Evolutionary conservation across 345 rosid genomes (phyloP).

Genomic region (Mercurialis annua): DNA sequence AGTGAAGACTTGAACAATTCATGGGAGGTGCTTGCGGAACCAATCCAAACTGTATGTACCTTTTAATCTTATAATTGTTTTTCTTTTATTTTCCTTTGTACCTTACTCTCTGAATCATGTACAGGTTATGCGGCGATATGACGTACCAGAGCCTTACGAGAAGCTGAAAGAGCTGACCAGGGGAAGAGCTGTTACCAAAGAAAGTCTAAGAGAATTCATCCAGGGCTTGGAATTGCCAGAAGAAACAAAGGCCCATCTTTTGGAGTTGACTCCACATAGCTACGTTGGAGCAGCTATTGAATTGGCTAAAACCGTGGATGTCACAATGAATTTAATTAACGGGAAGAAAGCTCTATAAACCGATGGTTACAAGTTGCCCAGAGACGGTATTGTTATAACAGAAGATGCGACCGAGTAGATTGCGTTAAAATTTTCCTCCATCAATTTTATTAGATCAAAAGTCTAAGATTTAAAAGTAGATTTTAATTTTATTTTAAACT

Average conservation of each 20-base stretch:
- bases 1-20: constrained; percentile 73
- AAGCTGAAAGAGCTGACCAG: constrained; percentile 88
- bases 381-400: background rate
- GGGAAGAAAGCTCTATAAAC: constrained; percentile 24
- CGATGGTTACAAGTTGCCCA: constrained; percentile 10
- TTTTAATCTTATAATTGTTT: constrained; percentile 5
- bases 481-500: too few relatives aligned
- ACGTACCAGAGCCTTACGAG: constrained; percentile 93
- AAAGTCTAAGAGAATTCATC: constrained; percentile 67
- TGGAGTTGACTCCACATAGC: constrained; percentile 66
- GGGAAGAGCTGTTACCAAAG: constrained; percentile 77
- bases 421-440: too few relatives aligned
- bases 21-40: constrained; percentile 99
- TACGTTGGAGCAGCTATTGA: constrained; percentile 78
- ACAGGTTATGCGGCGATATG: constrained; percentile 89
- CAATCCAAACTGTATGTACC: constrained; percentile 75
- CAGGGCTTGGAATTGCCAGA: constrained; percentile 62
- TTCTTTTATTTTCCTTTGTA: too few relatives aligned
- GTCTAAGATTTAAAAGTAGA: too few relatives aligned
- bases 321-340: constrained; percentile 33
- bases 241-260: constrained; percentile 60
- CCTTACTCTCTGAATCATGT: background rate
- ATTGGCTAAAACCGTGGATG: constrained; percentile 51
- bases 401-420: background rate
- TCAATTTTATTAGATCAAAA: too few relatives aligned